Evolutionary conservation across 176 grass and related monocot species (phyloP).

Genomic region (Phyllostachys edulis): DNA sequence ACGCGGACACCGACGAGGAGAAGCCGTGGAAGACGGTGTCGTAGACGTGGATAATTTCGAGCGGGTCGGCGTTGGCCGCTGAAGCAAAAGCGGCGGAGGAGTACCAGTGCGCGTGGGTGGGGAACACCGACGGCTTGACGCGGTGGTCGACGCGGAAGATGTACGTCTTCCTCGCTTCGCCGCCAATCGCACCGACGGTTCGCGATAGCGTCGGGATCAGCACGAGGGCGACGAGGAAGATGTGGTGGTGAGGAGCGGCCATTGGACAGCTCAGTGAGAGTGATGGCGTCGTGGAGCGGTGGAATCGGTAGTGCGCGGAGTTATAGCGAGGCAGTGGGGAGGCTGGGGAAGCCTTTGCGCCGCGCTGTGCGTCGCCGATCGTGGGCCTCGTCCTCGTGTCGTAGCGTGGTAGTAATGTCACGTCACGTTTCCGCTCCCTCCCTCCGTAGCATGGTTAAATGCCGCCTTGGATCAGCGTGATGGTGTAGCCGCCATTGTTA

Average conservation of each 20-base stretch:
- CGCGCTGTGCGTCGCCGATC: constrained; percentile 1
- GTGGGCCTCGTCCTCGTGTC: constrained; percentile 4
- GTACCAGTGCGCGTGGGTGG: constrained; percentile 79
- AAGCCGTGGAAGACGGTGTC: constrained; percentile 87
- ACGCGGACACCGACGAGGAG: constrained; percentile 57
- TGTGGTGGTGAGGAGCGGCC: constrained; percentile 24
- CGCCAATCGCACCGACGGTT: neutral
- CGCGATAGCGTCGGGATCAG: constrained; percentile 7
- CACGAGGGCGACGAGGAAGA: constrained; percentile 27
- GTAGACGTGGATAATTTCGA: constrained; percentile 77
- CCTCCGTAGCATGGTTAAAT: constrained; percentile 4
- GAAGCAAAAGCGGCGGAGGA: constrained; percentile 63
- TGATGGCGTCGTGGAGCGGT: constrained; percentile 25
- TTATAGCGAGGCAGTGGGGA: constrained; percentile 30
- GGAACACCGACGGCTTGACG: constrained; percentile 71
- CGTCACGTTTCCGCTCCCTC: neutral
- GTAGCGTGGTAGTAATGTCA: neutral
- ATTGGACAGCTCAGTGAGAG: constrained; percentile 30
- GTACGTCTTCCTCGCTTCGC: constrained; percentile 43
- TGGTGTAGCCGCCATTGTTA: neutral
- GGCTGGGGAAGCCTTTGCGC: neutral
- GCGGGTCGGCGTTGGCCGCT: neutral
- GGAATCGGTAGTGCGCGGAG: constrained; percentile 29
- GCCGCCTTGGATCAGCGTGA: neutral
- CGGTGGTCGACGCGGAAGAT: constrained; percentile 75